Conservation (phyloP, 495 filamentous ascomycete genomes). For the Penicillium pulvis region DNA sequence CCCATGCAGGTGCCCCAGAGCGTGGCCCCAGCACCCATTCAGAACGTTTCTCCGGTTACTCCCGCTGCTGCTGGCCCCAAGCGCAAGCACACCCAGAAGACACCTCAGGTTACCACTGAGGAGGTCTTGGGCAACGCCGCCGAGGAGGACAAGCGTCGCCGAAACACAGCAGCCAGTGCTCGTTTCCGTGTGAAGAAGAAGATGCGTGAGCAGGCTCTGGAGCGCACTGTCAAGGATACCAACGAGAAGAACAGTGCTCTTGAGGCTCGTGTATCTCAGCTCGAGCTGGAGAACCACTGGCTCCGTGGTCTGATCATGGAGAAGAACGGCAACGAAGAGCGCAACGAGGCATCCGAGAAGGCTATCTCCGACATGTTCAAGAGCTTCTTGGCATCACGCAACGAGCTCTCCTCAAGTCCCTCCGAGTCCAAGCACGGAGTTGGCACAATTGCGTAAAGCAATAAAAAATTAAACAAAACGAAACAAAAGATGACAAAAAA, state of each 20-base stretch:
- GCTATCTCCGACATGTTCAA: conserved; percentile 54
- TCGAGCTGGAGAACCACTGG: conserved; percentile 98
- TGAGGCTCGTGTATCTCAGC: conserved; percentile 76
- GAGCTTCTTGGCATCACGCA: conserved; percentile 47
- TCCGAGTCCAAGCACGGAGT: conserved; percentile 44
- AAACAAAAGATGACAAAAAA: conserved; percentile 16
- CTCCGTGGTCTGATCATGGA: conserved; percentile 89
- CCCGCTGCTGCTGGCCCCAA: conserved; percentile 33
- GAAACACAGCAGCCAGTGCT: conserved; percentile 93
- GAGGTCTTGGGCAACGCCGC: conserved; percentile 69
- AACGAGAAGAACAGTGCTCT: conserved; percentile 77
- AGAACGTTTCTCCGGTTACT: conserved; percentile 18
- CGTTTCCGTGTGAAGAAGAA: conserved; percentile 99
- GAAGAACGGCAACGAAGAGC: conserved; percentile 67
- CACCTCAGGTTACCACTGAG: conserved; percentile 37
- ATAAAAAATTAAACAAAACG: conserved; percentile 12
- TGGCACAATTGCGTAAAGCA: conserved; percentile 32
- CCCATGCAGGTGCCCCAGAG: conserved; percentile 24
- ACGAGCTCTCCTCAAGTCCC: conserved; percentile 34
- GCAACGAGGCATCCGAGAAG: conserved; percentile 39
- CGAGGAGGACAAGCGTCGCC: conserved; percentile 96
- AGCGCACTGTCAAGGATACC: conserved; percentile 87
- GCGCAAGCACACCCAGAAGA: conserved; percentile 45
- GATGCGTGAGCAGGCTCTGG: conserved; percentile 90
- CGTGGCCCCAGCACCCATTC: conserved; percentile 22